Conservation (phyloP, 345 rosid species). For the Syzygium jambos region DNA sequence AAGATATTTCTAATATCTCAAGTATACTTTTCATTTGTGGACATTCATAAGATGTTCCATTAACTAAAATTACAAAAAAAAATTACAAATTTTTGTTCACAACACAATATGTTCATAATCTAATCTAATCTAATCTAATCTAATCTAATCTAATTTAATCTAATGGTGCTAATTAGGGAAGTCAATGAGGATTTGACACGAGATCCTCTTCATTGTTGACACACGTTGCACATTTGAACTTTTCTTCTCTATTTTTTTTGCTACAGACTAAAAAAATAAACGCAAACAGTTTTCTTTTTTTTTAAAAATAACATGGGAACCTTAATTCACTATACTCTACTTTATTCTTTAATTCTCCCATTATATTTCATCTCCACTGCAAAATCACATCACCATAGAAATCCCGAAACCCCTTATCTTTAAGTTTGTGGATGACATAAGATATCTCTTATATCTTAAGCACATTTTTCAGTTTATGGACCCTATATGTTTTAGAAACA, state of each 20-base stretch:
- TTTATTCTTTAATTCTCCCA: accelerated
- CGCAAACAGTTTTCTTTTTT: not conserved
- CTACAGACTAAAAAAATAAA: not conserved
- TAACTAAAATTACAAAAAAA: no score
- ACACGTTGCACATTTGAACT: accelerated
- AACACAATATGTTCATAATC: accelerated
- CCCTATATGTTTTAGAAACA: not conserved
- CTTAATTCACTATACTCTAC: not conserved
- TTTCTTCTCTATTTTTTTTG: accelerated
- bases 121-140: no score
- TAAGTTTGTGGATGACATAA: not conserved
- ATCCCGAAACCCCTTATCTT: accelerated
- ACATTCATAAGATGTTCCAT: no score
- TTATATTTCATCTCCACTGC: accelerated
- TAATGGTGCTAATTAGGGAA: not conserved
- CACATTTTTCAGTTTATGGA: not conserved
- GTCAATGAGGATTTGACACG: accelerated
- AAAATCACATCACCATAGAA: accelerated
- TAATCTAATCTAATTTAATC: no score
- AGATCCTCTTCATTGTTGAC: not conserved
- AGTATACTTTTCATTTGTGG: no score
- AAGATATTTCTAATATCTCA: no score
- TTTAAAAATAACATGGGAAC: accelerated
- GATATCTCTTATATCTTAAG: not conserved
- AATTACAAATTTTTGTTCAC: accelerated